Evolutionary conservation across 352 stramenopile species (phyloP).

Genomic region (Phytopythium boreale): DNA sequence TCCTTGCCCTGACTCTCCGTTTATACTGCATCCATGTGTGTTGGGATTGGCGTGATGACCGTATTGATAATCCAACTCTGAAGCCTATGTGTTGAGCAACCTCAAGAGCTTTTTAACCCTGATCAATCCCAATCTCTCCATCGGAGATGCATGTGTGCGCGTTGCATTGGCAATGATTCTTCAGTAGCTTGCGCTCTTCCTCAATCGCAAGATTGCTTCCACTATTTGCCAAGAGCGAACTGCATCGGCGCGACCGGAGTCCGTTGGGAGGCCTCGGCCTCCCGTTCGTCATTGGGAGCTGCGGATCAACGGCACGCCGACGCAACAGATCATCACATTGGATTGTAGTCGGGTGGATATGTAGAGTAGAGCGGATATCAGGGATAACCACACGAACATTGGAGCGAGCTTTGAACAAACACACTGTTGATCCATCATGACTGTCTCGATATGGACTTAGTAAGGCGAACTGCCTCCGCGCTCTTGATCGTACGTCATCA

Average conservation of each 20-base stretch:
- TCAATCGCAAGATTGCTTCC: slow-evolving; percentile 32
- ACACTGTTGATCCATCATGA: neutral
- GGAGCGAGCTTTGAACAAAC: neutral
- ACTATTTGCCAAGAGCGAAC: slow-evolving; percentile 25
- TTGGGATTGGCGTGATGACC: slow-evolving; percentile 64
- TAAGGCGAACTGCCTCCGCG: too few relatives aligned
- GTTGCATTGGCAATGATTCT: slow-evolving; percentile 30
- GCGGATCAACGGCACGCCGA: slow-evolving; percentile 19
- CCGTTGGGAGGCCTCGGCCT: slow-evolving; percentile 6
- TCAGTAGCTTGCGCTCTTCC: slow-evolving; percentile 22
- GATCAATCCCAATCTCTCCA: slow-evolving; percentile 40
- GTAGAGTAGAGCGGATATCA: neutral
- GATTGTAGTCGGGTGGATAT: too few relatives aligned
- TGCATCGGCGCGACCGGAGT: slow-evolving; percentile 7
- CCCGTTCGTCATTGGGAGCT: slow-evolving; percentile 12
- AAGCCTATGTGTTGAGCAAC: slow-evolving; percentile 72
- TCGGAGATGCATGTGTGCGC: slow-evolving; percentile 15
- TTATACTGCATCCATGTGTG: neutral
- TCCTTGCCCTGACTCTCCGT: slow-evolving; percentile 74
- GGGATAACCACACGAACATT: neutral
- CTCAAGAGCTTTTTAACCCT: slow-evolving; percentile 86
- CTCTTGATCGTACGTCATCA: too few relatives aligned
- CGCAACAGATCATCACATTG: slow-evolving; percentile 11
- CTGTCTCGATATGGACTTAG: too few relatives aligned
- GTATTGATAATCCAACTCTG: slow-evolving; percentile 85